These are phyloP conservation scores for Dryas integrifolia DNA, from an alignment of 331 rosid genomes.

Conservation along the genomic window DNA sequence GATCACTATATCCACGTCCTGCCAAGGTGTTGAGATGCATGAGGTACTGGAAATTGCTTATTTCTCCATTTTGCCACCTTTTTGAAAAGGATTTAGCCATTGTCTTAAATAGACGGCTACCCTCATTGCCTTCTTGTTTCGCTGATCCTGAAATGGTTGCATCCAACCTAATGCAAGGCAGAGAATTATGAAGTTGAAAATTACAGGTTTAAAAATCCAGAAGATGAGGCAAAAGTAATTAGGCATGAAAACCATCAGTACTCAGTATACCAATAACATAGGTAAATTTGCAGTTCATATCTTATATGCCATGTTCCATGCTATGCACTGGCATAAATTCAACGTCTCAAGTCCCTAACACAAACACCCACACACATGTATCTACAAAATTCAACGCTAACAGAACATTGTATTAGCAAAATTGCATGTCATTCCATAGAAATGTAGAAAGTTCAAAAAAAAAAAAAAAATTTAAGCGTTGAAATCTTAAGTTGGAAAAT, in stretches of 20 bases:
- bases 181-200: constrained; percentile 17
- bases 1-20: constrained; percentile 99
- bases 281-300: constrained; percentile 5
- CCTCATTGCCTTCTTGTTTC: constrained; percentile 91
- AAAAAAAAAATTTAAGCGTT: neutral
- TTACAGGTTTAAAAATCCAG: neutral
- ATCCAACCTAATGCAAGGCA: constrained; percentile 77
- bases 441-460: neutral
- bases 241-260: constrained; percentile 17
- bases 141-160: constrained; percentile 95
- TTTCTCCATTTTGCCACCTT: constrained; percentile 99
- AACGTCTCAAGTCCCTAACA: neutral
- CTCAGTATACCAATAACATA: neutral
- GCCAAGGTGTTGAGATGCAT: constrained; percentile 99
- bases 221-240: constrained; percentile 15
- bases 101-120: constrained; percentile 89
- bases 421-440: no score
- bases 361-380: neutral
- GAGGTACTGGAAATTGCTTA: constrained; percentile 97
- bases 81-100: constrained; percentile 94
- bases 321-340: neutral
- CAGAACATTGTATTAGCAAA: neutral
- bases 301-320: neutral
- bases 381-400: neutral
- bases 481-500: neutral